Percentiles rank a stretch among this genome's conserved stretches.
These are phyloP conservation scores for Trichosporon asahii DNA, from an alignment of 1,284 basidiomycete genomes.

Conservation along the genomic window DNA sequence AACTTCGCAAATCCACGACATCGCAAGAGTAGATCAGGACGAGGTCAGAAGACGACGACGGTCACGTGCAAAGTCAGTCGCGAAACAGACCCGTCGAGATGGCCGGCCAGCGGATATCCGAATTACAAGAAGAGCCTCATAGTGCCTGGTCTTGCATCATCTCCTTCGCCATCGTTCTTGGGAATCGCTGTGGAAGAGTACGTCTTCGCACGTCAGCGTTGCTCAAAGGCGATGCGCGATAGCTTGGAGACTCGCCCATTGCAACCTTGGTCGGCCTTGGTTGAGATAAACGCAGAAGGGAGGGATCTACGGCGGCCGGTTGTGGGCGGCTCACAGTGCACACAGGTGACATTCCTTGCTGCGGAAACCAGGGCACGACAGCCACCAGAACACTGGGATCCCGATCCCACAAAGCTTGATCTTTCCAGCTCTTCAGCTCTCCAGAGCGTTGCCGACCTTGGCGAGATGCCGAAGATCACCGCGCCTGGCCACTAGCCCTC, in stretches of 20 bases:
- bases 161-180: background rate
- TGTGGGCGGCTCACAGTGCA: no score
- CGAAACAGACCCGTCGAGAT: background rate
- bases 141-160: background rate
- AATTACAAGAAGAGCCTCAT: background rate
- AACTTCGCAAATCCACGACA: no score
- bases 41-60: background rate
- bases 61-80: background rate
- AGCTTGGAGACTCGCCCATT: background rate
- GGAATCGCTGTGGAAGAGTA: background rate
- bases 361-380: background rate
- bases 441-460: background rate
- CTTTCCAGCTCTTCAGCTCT: no score
- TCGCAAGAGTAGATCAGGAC: background rate
- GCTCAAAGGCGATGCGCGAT: background rate
- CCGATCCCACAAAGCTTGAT: background rate
- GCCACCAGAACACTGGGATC: background rate
- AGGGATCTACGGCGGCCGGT: background rate
- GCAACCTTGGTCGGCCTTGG: background rate
- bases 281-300: background rate
- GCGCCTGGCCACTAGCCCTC: background rate
- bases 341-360: background rate
- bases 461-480: background rate
- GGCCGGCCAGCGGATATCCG: background rate
- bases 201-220: background rate